Evolutionary conservation across 805 yeast species (phyloP).

Genomic region (Teunomyces atbi): DNA sequence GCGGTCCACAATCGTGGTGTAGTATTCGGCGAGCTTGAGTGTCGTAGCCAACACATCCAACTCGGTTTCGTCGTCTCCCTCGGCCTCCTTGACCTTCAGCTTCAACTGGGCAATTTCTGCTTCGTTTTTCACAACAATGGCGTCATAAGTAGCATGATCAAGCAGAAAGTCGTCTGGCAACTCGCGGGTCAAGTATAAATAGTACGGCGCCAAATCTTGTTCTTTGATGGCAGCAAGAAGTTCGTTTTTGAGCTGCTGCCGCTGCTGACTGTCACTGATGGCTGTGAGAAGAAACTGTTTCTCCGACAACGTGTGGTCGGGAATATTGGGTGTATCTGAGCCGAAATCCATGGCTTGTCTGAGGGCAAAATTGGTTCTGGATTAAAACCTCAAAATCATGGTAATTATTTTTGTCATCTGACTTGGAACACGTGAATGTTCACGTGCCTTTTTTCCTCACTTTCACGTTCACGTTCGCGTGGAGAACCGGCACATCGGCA

Average conservation of each 20-base stretch:
- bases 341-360: slow-evolving; percentile 25
- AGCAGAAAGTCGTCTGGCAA: slow-evolving; percentile 44
- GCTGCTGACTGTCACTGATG: slow-evolving; percentile 33
- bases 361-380: neutral
- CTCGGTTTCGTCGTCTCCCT: slow-evolving; percentile 81
- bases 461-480: neutral
- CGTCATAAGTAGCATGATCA: slow-evolving; percentile 58
- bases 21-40: slow-evolving; percentile 82
- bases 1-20: slow-evolving; percentile 80
- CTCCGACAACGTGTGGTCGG: slow-evolving; percentile 82
- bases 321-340: slow-evolving; percentile 59
- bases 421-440: neutral
- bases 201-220: slow-evolving; percentile 79
- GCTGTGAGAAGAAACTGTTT: slow-evolving; percentile 63
- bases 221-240: slow-evolving; percentile 54
- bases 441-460: neutral
- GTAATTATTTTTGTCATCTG: neutral
- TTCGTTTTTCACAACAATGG: slow-evolving; percentile 54
- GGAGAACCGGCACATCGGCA: slow-evolving; percentile 1
- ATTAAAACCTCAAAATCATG: no score
- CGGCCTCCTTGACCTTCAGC: slow-evolving; percentile 50
- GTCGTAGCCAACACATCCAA: slow-evolving; percentile 74
- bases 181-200: slow-evolving; percentile 51
- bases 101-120: slow-evolving; percentile 52
- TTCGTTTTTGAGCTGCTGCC: slow-evolving; percentile 38